Evolutionary conservation across 2,329 filamentous ascomycete genomes (phyloP).

Genomic region (Hymenoscyphus infarciens): DNA sequence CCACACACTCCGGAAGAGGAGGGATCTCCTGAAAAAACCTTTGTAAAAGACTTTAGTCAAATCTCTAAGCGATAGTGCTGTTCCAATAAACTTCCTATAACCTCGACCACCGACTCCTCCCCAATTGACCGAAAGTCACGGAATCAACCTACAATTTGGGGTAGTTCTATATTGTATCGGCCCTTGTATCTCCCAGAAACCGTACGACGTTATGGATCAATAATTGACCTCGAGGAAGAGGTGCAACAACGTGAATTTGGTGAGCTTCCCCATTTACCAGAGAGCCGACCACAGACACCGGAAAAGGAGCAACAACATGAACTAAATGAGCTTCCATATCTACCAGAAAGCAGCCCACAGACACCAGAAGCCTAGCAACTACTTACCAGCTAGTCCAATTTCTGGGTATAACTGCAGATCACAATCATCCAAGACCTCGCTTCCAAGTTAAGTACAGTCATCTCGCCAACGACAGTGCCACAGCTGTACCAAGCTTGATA

Average conservation of each 20-base stretch:
- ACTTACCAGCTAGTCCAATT: too few species aligned
- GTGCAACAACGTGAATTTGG: constrained; percentile 33
- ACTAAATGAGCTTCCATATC: too few species aligned
- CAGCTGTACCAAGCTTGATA: too few species aligned
- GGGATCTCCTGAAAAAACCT: constrained; percentile 17
- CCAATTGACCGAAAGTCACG: constrained; percentile 37
- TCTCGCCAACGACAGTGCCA: too few species aligned
- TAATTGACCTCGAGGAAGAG: constrained; percentile 24
- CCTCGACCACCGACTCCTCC: constrained; percentile 29
- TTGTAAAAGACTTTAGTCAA: constrained; percentile 14
- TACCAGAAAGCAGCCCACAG: too few species aligned
- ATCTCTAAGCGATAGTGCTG: constrained; percentile 47
- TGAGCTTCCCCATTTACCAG: too few species aligned
- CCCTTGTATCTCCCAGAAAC: constrained; percentile 77
- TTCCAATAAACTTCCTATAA: constrained; percentile 47
- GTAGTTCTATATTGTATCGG: constrained; percentile 66
- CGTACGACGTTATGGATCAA: constrained; percentile 26
- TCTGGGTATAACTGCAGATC: too few species aligned
- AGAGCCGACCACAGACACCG: too few species aligned
- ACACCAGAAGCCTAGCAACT: too few species aligned
- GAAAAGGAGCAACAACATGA: too few species aligned
- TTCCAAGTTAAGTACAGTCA: too few species aligned
- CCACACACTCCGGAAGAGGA: constrained; percentile 42
- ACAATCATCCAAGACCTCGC: too few species aligned
- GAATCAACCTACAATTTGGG: constrained; percentile 57